Evolutionary conservation across 164 flowering plant species (phyloP), one percentile per base, ranked within the genome.

Genomic region (Malania oleifera): DNA sequence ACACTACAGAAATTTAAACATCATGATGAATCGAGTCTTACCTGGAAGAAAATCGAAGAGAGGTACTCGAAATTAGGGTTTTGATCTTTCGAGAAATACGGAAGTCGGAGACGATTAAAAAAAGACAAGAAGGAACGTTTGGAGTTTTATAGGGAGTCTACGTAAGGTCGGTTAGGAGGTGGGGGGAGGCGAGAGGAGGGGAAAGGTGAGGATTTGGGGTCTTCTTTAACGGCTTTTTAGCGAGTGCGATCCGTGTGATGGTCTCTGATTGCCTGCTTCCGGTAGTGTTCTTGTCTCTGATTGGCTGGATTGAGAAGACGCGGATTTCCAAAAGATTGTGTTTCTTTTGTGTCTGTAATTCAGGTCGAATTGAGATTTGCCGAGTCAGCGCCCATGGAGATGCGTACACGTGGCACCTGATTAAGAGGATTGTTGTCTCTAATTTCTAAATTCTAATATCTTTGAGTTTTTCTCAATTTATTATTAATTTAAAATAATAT

Each of bases 251-350:
- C 67, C 66, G 45, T 31, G 70, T 61, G 56, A 3, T 58, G 1
- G 38, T 12, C 24, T 62, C 17, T 62, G 51, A 69, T 70, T 67
- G 72, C 71, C 49, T 17, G 20, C 17, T 17, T 15, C 52, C 7
- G 7, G 0, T 12, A 31, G 14, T n/a, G n/a, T n/a, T n/a, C n/a
- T n/a, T n/a, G n/a, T n/a, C n/a, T 66, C 31, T 47, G 60, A 54
- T 60, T 66, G 60, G 56, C 31, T 53, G 48, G 19, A 24, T 47
- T 26, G 20, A n/a, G 2, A 6, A 18, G 41, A 24, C 25, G 25
- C 35, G 72, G 79, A 71, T 68, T 44, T 66, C 56, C 53, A 52
- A 34, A 53, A 41, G 57, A 45, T 54, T 72, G 68, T 67, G 71
- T 56, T 74, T 74, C 53, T 57, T 56, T 12, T 63, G 57, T 63